Conservation (phyloP, 208 protist species). For the Crithidia bombi region DNA sequence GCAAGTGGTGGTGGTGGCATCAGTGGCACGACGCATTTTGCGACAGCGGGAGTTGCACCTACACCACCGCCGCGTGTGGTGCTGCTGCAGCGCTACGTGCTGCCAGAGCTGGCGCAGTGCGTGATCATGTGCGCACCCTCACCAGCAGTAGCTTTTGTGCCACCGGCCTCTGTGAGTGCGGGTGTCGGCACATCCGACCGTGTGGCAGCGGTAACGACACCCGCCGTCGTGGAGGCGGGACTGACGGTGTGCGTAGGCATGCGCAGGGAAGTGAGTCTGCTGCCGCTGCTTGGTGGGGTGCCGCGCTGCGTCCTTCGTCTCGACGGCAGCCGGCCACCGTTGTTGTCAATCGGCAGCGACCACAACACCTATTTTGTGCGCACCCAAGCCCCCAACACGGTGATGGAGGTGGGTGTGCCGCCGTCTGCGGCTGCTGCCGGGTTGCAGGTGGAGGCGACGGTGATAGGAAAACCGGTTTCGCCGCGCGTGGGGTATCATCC, state of each 20-base stretch:
- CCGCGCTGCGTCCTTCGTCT: slow-evolving; percentile 62
- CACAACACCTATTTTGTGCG: slow-evolving; percentile 36
- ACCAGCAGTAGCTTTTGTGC: not conserved
- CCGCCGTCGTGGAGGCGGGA: slow-evolving; percentile 25
- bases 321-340: slow-evolving; percentile 32
- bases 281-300: slow-evolving; percentile 61
- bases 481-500: slow-evolving; percentile 19
- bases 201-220: not conserved
- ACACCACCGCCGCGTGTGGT: slow-evolving; percentile 23
- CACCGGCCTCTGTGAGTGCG: not conserved
- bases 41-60: not conserved
- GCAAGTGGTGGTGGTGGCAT: not conserved
- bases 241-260: slow-evolving; percentile 73
- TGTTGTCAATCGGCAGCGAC: slow-evolving; percentile 39
- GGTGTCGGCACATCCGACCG: too few relatives aligned
- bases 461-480: slow-evolving; percentile 9
- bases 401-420: slow-evolving; percentile 38
- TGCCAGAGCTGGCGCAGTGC: slow-evolving; percentile 55
- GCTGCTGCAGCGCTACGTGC: slow-evolving; percentile 39
- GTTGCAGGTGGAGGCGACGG: not conserved
- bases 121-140: slow-evolving; percentile 44
- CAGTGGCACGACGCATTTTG: not conserved
- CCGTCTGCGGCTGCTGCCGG: slow-evolving; percentile 26
- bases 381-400: slow-evolving; percentile 31
- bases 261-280: slow-evolving; percentile 62